phyloP scores from a whole-genome alignment of 495 filamentous ascomycete genomes.

The Xylaria palmicola region DNA sequence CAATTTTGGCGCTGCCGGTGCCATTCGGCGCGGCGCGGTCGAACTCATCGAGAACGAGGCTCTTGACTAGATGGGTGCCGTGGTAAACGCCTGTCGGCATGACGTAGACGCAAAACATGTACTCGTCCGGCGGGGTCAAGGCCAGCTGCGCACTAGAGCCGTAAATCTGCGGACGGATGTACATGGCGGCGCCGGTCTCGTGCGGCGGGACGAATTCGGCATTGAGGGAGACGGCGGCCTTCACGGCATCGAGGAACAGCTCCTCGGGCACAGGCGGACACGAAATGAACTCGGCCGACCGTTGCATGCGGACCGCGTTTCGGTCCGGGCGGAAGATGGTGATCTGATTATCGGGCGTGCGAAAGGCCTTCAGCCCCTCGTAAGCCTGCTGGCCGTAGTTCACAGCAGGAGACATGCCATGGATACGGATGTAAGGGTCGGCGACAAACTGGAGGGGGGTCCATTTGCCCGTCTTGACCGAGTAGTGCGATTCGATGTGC shows the following conservation, averaged over 20 bases:
- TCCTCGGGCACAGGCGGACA: conserved; percentile 72
- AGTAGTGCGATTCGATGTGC: conserved; percentile 74
- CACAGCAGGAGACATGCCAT: conserved; percentile 85
- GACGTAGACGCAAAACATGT: conserved; percentile 81
- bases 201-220: conserved; percentile 86
- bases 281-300: conserved; percentile 73
- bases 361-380: conserved; percentile 92
- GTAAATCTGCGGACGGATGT: conserved; percentile 84
- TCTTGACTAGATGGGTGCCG: conserved; percentile 75
- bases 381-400: conserved; percentile 96
- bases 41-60: conserved; percentile 74
- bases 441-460: conserved; percentile 66
- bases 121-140: conserved; percentile 80
- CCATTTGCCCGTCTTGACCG: conserved; percentile 69
- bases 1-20: conserved; percentile 71
- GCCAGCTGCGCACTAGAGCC: conserved; percentile 79
- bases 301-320: conserved; percentile 79
- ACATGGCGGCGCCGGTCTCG: conserved; percentile 81
- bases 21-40: conserved; percentile 74
- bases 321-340: conserved; percentile 76
- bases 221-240: conserved; percentile 77
- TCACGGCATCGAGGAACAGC: conserved; percentile 70
- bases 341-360: conserved; percentile 62
- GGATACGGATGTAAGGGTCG: conserved; percentile 76
- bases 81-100: conserved; percentile 89